These are phyloP conservation scores for Coemansia pectinata DNA, from an alignment of 192 early-diverging fungal species.

Conservation along the genomic window DNA sequence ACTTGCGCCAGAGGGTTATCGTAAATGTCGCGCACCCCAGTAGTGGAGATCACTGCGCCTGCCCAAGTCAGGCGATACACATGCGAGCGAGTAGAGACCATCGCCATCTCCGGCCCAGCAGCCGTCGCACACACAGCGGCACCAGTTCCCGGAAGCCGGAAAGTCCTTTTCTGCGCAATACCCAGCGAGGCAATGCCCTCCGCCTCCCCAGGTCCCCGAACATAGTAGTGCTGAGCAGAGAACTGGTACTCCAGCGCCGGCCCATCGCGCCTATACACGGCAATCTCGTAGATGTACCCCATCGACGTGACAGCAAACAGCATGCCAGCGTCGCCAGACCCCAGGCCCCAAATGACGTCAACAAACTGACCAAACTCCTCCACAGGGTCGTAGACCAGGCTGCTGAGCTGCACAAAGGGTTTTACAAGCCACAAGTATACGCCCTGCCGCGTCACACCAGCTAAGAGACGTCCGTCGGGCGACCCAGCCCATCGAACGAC, in stretches of 20 bases:
- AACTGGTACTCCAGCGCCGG: constrained; percentile 44
- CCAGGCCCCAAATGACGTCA: constrained; percentile 35
- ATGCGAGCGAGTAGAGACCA: constrained; percentile 27
- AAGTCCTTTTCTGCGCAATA: constrained; percentile 38
- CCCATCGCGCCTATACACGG: constrained; percentile 23
- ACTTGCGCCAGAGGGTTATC: constrained; percentile 17
- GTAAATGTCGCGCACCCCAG: constrained; percentile 13
- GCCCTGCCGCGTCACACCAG: constrained; percentile 29
- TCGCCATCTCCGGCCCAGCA: constrained; percentile 4
- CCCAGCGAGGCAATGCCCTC: constrained; percentile 26
- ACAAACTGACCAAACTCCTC: constrained; percentile 42
- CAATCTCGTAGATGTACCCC: constrained; percentile 40
- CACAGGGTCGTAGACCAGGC: constrained; percentile 25
- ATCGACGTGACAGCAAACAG: constrained; percentile 33
- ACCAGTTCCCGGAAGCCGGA: constrained; percentile 22
- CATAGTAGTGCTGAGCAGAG: constrained; percentile 43
- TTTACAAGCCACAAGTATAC: constrained; percentile 46
- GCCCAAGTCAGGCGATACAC: constrained; percentile 36
- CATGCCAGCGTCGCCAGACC: constrained; percentile 5
- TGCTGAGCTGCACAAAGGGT: constrained; percentile 49
- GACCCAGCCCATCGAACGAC: constrained; percentile 32
- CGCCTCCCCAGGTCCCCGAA: constrained; percentile 49
- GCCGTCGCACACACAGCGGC: constrained; percentile 28
- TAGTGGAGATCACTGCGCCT: constrained; percentile 16
- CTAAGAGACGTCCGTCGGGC: constrained; percentile 28